Evolutionary conservation across 768 basidiomycete species (phyloP), one percentile per base, ranked within the genome.

Genomic region (Pleurotus ostreatus): DNA sequence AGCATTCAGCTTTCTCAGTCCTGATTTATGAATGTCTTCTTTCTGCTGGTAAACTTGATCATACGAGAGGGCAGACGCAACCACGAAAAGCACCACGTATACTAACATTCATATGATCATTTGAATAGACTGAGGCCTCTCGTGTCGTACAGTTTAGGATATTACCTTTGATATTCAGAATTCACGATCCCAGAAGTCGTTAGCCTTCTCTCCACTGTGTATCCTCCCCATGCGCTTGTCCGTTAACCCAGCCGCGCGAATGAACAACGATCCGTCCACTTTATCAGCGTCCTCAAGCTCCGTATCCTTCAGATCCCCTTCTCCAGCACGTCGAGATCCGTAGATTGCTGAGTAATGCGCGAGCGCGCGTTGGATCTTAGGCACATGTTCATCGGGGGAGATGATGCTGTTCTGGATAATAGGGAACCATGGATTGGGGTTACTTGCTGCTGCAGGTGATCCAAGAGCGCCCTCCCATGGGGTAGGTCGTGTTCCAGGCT

Each of bases 401-500:
- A 76, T 74, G 44, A 86, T 65, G 2, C 80, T 70, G 5, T 73
- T 75, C 47, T 83, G 72, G 25, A 87, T 64, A 55, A 88, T 68
- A 13, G 78, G 70, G 11, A 80, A 71, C 88, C 86, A 89, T 1
- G 80, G 73, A 58, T 87, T 84, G 11, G 83, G 78, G 22, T 66
- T 72, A 26, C 62, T 34, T 2, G 73, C 69, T 53, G 65, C 66
- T 5, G 63, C 65, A 30, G 79, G 71, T 25, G 71, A 57, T 40
- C 57, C 58, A 38, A 63, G 59, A 4, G 63, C 62, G 41, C 23
- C 59, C 43, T 59, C 66, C 61, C 49, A 58, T n/a, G 62, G 74
- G 46, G 43, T 57, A 8, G 68, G 70, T 43, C 62, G 54, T 2
- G 64, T 55, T 3, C 58, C 57, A 11, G 60, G 25, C 11, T 60